Base-by-base conservation (phyloP, 228 moss, liverwort and hornwort genomes). In the Sphagnum fallax region DNA sequence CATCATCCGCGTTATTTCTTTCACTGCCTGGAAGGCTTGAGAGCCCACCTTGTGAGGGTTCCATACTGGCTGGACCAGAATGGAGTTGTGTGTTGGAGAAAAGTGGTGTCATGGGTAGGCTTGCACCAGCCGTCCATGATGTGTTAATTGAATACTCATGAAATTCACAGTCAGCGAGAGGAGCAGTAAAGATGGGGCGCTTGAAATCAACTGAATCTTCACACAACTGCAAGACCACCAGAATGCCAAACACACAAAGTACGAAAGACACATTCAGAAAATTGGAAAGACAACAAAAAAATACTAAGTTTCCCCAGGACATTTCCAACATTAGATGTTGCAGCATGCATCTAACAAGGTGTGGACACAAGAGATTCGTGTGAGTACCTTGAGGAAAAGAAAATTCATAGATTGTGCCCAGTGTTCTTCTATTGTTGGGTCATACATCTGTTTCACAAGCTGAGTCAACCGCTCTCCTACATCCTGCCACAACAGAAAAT, bases 101-200 rank as follows among this genome's bases (percentile, higher is more conserved):
- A 15, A 95, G 89, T 67, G 95, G 95, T 64, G 95, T 92, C 92
- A 92, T 92, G 8, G 95, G 95, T 60, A 95, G 85, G 78, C 95
- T 95, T 32, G 32, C 32, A 50, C 85, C 87, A 52, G 87, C 87
- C 32, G 78, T 70, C 87, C 90, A 89, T 59, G 95, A 81, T 50
- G 92, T 86, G 53, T 90, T 89, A 50, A 95, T 95, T 16, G 90
- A 82, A 70, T 95, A 88, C 67, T 92, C 92, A 80, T 89, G 90
- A 73, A 95, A 95, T 55, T 87, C 90, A 76, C 95, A 95, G n/a
- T 89, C 89, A 62, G 92, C 90, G 15, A 95, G 87, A 48, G 95
- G 95, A 51, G 95, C 92, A 71, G 81, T 82, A 77, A 95, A 95
- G 63, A 95, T 88, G 66, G 92, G 80, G 13, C 95, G 82, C 50